phyloP scores from a whole-genome alignment of 352 stramenopile species.

The Phytophthora pinifolia region DNA sequence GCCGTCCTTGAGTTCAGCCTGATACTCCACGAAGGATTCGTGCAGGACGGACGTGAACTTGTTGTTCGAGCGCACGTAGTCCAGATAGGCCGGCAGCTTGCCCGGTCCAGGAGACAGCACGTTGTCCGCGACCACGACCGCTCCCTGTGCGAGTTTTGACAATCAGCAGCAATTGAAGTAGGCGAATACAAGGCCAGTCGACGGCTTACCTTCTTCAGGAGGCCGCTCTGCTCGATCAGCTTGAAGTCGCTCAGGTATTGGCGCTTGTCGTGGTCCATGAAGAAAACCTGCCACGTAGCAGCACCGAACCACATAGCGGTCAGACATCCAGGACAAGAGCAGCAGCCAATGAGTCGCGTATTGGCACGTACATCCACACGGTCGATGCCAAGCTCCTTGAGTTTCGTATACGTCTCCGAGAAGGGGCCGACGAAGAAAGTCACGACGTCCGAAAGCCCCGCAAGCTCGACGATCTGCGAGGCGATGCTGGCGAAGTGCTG shows the following conservation, averaged over 20 bases:
- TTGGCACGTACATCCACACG: constrained; percentile 29
- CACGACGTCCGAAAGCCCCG: constrained; percentile 30
- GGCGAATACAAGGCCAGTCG: neutral
- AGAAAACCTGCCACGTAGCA: too few species aligned
- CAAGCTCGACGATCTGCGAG: constrained; percentile 25
- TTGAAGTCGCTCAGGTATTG: constrained; percentile 35
- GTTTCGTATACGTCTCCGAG: constrained; percentile 29
- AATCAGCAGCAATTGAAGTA: neutral
- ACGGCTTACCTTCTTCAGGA: constrained; percentile 24
- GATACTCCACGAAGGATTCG: constrained; percentile 32
- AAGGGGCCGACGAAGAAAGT: constrained; percentile 34
- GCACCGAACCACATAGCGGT: too few species aligned
- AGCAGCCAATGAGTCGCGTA: neutral
- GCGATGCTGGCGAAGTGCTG: constrained; percentile 35
- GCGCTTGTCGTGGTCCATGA: constrained; percentile 37
- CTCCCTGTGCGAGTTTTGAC: constrained; percentile 14
- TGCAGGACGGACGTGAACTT: constrained; percentile 33
- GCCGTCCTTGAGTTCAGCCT: constrained; percentile 26
- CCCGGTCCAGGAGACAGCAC: constrained; percentile 30
- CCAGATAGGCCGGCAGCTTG: constrained; percentile 27
- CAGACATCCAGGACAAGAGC: neutral
- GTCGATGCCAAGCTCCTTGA: constrained; percentile 26
- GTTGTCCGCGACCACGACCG: constrained; percentile 40
- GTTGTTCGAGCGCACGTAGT: constrained; percentile 32
- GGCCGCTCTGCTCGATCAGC: constrained; percentile 30